Conservation (phyloP, 179 eudicot genomes). For the Patellifolia procumbens region DNA sequence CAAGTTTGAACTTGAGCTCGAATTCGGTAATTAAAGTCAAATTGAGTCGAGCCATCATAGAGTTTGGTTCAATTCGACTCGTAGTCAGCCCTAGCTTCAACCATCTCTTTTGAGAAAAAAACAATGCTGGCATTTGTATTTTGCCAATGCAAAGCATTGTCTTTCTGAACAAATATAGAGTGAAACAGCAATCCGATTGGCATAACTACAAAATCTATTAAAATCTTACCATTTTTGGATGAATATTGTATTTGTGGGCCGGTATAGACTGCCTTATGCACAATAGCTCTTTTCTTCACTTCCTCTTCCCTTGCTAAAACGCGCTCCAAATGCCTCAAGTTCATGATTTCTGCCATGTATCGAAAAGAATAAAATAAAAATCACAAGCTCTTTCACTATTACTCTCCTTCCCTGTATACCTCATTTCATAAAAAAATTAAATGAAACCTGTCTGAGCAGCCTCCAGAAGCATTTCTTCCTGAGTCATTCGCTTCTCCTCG, state of each 20-base stretch:
- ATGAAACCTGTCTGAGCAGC: conserved; percentile 96
- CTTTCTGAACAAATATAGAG: not conserved
- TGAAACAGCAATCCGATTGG: not conserved
- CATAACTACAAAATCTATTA: conserved; percentile 5
- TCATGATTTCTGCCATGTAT: conserved; percentile 74
- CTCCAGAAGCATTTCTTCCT: conserved; percentile 99
- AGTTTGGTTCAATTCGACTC: too few relatives aligned
- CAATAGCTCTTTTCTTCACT: conserved; percentile 94
- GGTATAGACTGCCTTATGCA: conserved; percentile 75
- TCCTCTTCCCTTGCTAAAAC: conserved; percentile 99
- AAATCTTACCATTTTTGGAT: conserved; percentile 72
- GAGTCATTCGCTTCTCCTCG: conserved; percentile 93
- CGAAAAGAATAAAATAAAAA: conserved; percentile 12
- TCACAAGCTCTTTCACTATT: not conserved
- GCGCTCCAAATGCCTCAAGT: conserved; percentile 88
- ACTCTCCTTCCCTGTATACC: not conserved
- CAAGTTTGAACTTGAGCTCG: too few relatives aligned
- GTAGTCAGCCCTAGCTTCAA: too few relatives aligned
- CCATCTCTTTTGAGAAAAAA: not conserved
- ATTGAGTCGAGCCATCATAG: too few relatives aligned
- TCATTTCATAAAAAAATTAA: not conserved
- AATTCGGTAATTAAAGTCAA: too few relatives aligned
- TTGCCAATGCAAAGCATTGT: not conserved
- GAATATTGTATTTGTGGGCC: conserved; percentile 89
- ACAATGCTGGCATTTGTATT: too few relatives aligned